phyloP scores from a whole-genome alignment of 441 rosid genomes.

The Isatis lusitanica region DNA sequence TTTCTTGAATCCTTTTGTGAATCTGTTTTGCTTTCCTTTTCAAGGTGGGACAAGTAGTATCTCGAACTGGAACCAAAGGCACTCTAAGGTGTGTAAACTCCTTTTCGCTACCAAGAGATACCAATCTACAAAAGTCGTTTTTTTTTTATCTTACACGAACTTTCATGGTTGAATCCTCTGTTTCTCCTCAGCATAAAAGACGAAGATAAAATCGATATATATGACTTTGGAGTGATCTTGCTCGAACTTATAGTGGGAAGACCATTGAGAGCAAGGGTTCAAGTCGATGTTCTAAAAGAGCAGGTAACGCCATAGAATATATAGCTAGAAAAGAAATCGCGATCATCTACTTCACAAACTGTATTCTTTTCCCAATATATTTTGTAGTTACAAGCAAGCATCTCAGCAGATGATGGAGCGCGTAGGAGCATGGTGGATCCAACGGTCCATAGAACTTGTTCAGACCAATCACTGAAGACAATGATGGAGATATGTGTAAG shows the following conservation, averaged over 20 bases:
- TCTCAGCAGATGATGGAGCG: constrained; percentile 47
- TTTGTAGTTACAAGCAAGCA: constrained; percentile 60
- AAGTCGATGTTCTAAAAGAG: constrained; percentile 55
- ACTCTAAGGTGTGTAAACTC: constrained; percentile 33
- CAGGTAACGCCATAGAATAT: constrained; percentile 43
- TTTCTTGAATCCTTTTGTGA: constrained; percentile 21
- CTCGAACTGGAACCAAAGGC: constrained; percentile 49
- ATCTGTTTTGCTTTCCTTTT: not conserved
- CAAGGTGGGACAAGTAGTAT: constrained; percentile 55
- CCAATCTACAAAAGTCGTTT: not conserved
- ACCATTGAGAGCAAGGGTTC: constrained; percentile 52
- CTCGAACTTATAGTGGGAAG: constrained; percentile 81
- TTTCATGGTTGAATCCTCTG: constrained; percentile 7
- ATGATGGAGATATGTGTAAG: constrained; percentile 75
- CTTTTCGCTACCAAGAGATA: not conserved
- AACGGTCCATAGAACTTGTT: constrained; percentile 51
- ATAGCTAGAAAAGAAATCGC: not conserved
- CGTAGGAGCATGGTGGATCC: constrained; percentile 70
- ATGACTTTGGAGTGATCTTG: constrained; percentile 83
- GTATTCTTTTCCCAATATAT: not conserved
- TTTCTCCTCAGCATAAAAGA: constrained; percentile 41
- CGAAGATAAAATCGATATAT: constrained; percentile 62
- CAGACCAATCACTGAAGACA: constrained; percentile 79
- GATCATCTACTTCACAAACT: not conserved
- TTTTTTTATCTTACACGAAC: not conserved